phyloP scores from a whole-genome alignment of 768 basidiomycete genomes.

The Kondoa malvinella region DNA sequence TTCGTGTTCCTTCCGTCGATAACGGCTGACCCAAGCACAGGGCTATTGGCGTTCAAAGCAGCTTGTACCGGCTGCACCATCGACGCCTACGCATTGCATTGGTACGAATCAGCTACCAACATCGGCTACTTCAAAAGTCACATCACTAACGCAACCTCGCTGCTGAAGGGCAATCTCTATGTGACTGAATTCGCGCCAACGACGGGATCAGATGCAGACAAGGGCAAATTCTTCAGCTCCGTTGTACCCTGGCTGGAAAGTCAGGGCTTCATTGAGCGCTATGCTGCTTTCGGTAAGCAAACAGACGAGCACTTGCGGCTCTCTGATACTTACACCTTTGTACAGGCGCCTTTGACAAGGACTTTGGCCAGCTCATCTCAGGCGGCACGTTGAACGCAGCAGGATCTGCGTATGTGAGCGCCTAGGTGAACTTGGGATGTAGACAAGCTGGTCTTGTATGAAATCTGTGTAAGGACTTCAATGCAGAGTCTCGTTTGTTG shows the following conservation, averaged over 20 bases:
- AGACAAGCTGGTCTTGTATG: not conserved
- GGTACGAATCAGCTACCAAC: conserved; percentile 6
- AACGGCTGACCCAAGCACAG: too few species aligned
- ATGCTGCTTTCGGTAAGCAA: not conserved
- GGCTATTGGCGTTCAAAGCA: not conserved
- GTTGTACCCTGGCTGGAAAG: not conserved
- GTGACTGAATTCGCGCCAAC: not conserved
- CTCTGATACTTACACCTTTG: not conserved
- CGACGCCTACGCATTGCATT: not conserved
- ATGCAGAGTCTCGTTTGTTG: too few species aligned
- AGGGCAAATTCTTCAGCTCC: not conserved
- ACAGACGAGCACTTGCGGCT: not conserved
- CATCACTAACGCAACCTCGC: not conserved
- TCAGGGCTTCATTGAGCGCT: not conserved
- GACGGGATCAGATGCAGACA: not conserved
- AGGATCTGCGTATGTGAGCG: not conserved
- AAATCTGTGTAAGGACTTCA: too few species aligned
- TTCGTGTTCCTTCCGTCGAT: too few species aligned
- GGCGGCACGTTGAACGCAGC: not conserved
- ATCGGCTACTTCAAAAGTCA: conserved; percentile 13
- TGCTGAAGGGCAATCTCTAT: not conserved
- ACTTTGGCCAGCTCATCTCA: not conserved
- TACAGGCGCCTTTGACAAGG: not conserved
- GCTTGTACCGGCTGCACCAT: not conserved
- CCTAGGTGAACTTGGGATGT: not conserved